Evolutionary conservation across 306 rosid species (phyloP).

Genomic region (Trifolium dubium): DNA sequence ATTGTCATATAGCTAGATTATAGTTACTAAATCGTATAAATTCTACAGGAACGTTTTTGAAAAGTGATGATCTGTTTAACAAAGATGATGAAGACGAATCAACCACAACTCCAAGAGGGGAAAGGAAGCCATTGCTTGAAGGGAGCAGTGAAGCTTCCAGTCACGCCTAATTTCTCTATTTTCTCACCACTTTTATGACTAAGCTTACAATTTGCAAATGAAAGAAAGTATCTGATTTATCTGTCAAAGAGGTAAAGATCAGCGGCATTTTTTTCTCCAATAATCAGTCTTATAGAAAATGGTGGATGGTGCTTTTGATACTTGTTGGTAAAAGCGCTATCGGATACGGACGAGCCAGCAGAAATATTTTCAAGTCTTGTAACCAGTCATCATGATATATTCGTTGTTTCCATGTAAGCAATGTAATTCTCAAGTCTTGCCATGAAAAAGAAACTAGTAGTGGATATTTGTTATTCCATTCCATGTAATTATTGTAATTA

Average conservation of each 20-base stretch:
- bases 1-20: not conserved
- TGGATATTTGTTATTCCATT: slow-evolving; percentile 25
- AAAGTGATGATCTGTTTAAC: slow-evolving; percentile 48
- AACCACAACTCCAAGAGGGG: slow-evolving; percentile 40
- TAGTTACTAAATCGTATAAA: slow-evolving; percentile 30
- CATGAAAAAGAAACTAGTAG: slow-evolving; percentile 14
- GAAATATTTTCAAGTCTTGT: slow-evolving; percentile 5
- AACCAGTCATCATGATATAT: slow-evolving; percentile 17
- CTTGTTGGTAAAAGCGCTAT: slow-evolving; percentile 7
- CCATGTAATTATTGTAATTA: slow-evolving; percentile 17
- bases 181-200: slow-evolving; percentile 24
- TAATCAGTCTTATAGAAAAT: slow-evolving; percentile 28
- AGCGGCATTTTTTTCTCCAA: slow-evolving; percentile 11
- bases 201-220: slow-evolving; percentile 16
- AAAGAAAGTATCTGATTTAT: slow-evolving; percentile 12
- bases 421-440: slow-evolving; percentile 13
- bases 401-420: slow-evolving; percentile 25
- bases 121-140: slow-evolving; percentile 67
- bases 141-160: slow-evolving; percentile 43
- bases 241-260: slow-evolving; percentile 37
- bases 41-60: slow-evolving; percentile 67
- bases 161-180: slow-evolving; percentile 52
- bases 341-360: slow-evolving; percentile 13
- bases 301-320: slow-evolving; percentile 9
- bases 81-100: slow-evolving; percentile 53